Conservation (phyloP, 2,329 filamentous ascomycete genomes). For the Paracoccidioides lutzii region DNA sequence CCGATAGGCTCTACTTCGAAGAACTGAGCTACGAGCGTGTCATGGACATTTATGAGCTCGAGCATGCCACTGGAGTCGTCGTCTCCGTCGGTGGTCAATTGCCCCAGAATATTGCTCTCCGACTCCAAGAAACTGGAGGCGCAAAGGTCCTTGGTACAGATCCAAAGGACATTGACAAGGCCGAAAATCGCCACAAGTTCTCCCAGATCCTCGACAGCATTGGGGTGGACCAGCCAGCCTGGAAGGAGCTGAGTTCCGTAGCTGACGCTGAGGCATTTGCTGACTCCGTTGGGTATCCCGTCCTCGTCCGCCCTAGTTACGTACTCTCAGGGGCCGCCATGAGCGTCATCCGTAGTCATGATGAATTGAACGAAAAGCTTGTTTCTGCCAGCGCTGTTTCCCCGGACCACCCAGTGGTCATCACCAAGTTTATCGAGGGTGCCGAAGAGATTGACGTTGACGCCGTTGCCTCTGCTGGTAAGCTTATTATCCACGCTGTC, state of each 20-base stretch:
- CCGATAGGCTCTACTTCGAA: conserved; percentile 91
- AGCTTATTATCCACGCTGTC: conserved; percentile 80
- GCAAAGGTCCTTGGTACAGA: conserved; percentile 88
- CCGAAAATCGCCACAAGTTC: conserved; percentile 97
- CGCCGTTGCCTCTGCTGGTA: conserved; percentile 73
- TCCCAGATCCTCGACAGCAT: conserved; percentile 95
- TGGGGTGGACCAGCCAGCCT: conserved; percentile 89
- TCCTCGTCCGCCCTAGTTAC: conserved; percentile 87
- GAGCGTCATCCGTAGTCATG: conserved; percentile 83
- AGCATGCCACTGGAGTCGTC: conserved; percentile 71
- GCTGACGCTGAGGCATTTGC: conserved; percentile 80
- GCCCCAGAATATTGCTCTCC: conserved; percentile 92
- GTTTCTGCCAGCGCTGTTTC: conserved; percentile 81
- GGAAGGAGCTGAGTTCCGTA: conserved; percentile 92
- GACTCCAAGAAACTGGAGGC: conserved; percentile 78
- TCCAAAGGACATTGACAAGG: conserved; percentile 90
- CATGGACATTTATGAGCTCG: conserved; percentile 97
- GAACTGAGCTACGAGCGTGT: conserved; percentile 94
- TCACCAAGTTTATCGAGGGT: conserved; percentile 95
- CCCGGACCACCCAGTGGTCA: conserved; percentile 93
- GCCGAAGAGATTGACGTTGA: conserved; percentile 95
- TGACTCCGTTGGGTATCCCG: conserved; percentile 74
- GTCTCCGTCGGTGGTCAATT: conserved; percentile 94
- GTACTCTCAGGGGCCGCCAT: conserved; percentile 96
- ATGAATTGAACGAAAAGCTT: conserved; percentile 89